Conservation (phyloP, 225 moss, liverwort and hornwort species). For the Pseudisothecium myosuroides region DNA sequence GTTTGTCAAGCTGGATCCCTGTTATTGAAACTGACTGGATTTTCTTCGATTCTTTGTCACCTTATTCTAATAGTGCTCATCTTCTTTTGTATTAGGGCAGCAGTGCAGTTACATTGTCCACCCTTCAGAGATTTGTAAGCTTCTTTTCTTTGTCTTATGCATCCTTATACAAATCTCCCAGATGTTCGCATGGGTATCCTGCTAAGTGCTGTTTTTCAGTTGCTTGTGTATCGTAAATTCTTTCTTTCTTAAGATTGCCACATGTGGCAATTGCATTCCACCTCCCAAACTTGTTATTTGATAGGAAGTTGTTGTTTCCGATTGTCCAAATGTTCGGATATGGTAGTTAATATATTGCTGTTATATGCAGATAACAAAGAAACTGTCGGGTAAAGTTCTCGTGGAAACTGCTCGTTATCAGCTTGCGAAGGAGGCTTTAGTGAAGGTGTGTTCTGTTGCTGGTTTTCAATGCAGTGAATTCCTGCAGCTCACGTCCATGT, state of each 20-base stretch:
- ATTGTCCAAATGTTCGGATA: background rate
- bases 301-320: background rate
- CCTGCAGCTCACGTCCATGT: background rate
- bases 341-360: background rate
- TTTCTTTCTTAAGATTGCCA: background rate
- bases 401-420: constrained; percentile 87
- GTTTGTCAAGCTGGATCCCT: background rate
- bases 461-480: background rate
- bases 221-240: background rate
- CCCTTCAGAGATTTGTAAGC: constrained; percentile 83
- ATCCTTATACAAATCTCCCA: background rate
- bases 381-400: constrained; percentile 65
- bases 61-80: background rate
- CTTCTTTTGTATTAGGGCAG: constrained; percentile 48
- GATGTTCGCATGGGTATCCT: background rate
- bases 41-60: background rate
- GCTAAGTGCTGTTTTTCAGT: background rate
- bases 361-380: constrained; percentile 28
- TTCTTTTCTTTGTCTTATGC: background rate
- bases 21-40: background rate
- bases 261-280: background rate
- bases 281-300: background rate
- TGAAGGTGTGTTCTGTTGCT: constrained; percentile 43
- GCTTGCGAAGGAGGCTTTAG: constrained; percentile 86
- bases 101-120: constrained; percentile 76